Percentiles rank a stretch among this genome's conserved stretches.
These are phyloP conservation scores for Xylaria multiplex DNA, from an alignment of 2,329 filamentous ascomycete genomes.

Conservation along the genomic window DNA sequence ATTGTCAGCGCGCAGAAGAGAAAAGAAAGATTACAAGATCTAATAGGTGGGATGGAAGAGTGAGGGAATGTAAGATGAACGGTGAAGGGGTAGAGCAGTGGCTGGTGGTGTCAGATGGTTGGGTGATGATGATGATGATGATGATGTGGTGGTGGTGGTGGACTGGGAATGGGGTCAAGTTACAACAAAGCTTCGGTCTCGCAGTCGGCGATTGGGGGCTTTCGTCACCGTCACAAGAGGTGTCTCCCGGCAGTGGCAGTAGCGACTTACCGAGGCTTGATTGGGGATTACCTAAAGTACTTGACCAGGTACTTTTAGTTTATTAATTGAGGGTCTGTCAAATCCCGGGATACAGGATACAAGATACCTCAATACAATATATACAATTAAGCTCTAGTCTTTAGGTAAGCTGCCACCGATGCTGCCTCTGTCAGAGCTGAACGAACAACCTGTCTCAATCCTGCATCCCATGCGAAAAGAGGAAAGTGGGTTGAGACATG, in stretches of 20 bases:
- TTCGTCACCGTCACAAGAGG: neutral
- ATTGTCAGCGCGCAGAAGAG: neutral
- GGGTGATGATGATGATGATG: slow-evolving; percentile 19
- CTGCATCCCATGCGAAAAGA: neutral
- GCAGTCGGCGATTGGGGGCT: neutral
- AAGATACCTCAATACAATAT: too few relatives aligned
- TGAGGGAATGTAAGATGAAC: slow-evolving; percentile 19
- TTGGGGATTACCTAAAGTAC: too few relatives aligned
- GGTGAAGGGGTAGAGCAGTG: slow-evolving; percentile 1
- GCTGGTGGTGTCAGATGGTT: slow-evolving; percentile 23
- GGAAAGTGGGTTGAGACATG: neutral
- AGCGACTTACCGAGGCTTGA: slow-evolving; percentile 32
- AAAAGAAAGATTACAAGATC: slow-evolving; percentile 25
- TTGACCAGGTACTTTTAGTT: neutral
- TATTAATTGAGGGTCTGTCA: neutral
- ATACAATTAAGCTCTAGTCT: too few relatives aligned
- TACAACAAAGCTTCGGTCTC: slow-evolving; percentile 2
- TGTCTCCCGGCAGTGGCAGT: neutral
- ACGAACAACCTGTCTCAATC: neutral
- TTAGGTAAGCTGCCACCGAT: too few relatives aligned
- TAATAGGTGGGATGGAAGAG: slow-evolving; percentile 5
- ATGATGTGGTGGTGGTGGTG: slow-evolving; percentile 8
- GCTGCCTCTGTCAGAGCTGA: neutral
- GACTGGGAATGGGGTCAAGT: slow-evolving; percentile 14
- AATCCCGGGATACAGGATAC: neutral